phyloP scores from a whole-genome alignment of 2,329 filamentous ascomycete species.

The Epicoccum sorghinum region DNA sequence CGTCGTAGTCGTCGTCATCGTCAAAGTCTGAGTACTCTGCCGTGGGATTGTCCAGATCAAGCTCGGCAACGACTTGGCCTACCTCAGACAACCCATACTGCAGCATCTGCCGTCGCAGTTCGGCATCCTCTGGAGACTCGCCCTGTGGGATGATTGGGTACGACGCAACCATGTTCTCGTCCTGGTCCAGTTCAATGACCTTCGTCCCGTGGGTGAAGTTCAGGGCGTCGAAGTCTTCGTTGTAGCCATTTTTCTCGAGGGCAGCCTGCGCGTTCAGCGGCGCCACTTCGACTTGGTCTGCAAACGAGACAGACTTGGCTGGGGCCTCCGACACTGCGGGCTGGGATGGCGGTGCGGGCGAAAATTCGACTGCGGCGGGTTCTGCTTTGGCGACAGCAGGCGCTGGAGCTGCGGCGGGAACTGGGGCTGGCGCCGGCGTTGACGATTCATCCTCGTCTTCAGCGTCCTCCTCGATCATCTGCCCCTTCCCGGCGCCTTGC shows the following conservation, averaged over 20 bases:
- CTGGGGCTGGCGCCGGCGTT: neutral
- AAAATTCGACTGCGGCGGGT: neutral
- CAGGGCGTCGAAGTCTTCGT: conserved; percentile 34
- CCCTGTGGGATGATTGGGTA: conserved; percentile 70
- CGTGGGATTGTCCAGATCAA: conserved; percentile 75
- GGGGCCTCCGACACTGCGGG: neutral
- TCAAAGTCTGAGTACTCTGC: conserved; percentile 59
- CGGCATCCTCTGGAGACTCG: conserved; percentile 81
- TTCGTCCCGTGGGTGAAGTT: conserved; percentile 43
- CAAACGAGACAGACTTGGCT: conserved; percentile 69
- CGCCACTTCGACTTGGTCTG: conserved; percentile 61
- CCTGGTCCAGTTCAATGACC: conserved; percentile 52
- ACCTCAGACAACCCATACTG: conserved; percentile 88
- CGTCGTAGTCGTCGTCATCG: conserved; percentile 49
- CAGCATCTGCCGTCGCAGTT: conserved; percentile 84
- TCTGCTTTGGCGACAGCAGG: neutral
- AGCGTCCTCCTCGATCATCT: neutral
- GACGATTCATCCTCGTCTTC: neutral
- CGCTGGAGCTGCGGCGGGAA: neutral
- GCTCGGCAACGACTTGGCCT: conserved; percentile 87
- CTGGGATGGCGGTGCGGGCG: neutral
- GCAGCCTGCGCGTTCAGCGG: conserved; percentile 12
- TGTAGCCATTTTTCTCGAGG: conserved; percentile 30
- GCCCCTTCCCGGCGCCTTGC: conserved; percentile 6
- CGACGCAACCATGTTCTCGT: conserved; percentile 48